phyloP scores from a whole-genome alignment of 2,329 filamentous ascomycete species.

The Clarireedia hainanense region DNA sequence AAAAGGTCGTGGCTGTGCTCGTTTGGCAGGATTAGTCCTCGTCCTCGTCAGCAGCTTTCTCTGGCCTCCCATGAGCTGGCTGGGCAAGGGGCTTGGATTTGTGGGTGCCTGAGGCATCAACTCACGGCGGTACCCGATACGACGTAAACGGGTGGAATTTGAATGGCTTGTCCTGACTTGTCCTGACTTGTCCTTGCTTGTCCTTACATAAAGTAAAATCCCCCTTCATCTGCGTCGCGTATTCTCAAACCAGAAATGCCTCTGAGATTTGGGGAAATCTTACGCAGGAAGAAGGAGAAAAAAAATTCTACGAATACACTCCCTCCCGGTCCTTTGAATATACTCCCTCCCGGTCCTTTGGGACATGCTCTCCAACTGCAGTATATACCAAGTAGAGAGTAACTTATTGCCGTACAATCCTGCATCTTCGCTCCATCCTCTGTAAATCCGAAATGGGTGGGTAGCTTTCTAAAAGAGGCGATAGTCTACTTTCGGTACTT shows the following conservation, averaged over 20 bases:
- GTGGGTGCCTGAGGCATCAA: no score
- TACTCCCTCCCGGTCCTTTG: no score
- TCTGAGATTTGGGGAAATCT: no score
- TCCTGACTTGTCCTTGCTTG: background rate
- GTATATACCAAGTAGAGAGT: background rate
- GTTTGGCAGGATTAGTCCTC: background rate
- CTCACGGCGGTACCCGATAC: background rate
- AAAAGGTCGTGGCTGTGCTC: slow-evolving; percentile 5
- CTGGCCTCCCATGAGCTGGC: no score
- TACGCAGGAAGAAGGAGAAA: no score
- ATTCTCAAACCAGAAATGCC: no score
- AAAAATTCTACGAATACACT: no score
- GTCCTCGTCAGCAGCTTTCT: background rate
- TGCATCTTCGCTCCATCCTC: no score
- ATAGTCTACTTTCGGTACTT: background rate
- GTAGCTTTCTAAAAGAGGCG: background rate
- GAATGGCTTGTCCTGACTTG: background rate
- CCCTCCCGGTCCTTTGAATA: no score
- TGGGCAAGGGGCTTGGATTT: no score
- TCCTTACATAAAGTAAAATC: background rate
- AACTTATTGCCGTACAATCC: background rate
- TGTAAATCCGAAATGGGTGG: no score
- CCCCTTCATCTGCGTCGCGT: background rate
- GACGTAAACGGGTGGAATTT: background rate
- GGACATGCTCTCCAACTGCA: background rate